These are phyloP conservation scores for Juglanconis sp. DNA, from an alignment of 2,329 filamentous ascomycete genomes.

Conservation along the genomic window DNA sequence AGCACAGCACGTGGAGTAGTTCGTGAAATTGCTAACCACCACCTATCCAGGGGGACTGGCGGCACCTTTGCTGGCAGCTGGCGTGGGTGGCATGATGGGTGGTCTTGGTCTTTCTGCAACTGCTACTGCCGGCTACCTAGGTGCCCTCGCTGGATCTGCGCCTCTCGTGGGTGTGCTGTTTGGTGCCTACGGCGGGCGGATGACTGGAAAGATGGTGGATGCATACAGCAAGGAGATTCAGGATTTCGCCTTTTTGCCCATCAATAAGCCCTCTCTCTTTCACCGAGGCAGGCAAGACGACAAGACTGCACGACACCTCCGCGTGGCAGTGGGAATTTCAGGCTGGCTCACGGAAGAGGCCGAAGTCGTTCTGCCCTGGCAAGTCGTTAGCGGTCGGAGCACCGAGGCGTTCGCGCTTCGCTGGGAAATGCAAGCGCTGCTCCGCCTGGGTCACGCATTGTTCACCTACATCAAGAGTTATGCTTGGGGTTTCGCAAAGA, in stretches of 20 bases:
- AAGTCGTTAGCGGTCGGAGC: conserved; percentile 60
- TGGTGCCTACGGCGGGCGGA: conserved; percentile 80
- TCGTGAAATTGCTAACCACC: no score
- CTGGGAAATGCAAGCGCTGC: conserved; percentile 75
- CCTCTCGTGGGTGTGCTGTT: conserved; percentile 85
- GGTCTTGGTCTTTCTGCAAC: conserved; percentile 69
- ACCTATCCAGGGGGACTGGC: conserved; percentile 65
- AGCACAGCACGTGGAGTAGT: no score
- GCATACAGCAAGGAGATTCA: conserved; percentile 83
- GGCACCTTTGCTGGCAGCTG: conserved; percentile 81
- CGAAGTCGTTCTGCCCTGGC: conserved; percentile 79
- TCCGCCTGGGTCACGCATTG: conserved; percentile 73
- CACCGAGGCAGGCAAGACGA: conserved; percentile 27
- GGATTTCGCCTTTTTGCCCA: conserved; percentile 75
- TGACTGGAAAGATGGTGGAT: conserved; percentile 80
- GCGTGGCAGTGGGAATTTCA: conserved; percentile 81
- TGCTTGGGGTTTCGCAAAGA: conserved; percentile 71
- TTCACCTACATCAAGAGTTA: conserved; percentile 68
- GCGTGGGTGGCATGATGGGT: conserved; percentile 80
- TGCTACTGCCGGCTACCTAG: conserved; percentile 80
- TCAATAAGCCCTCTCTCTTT: conserved; percentile 47
- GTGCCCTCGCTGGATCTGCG: conserved; percentile 79
- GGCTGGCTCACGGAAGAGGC: conserved; percentile 77
- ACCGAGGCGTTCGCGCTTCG: conserved; percentile 81
- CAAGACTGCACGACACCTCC: conserved; percentile 51